phyloP scores from a whole-genome alignment of 2,329 filamentous ascomycete species.

The Phaeophleospora eucalypticola region DNA sequence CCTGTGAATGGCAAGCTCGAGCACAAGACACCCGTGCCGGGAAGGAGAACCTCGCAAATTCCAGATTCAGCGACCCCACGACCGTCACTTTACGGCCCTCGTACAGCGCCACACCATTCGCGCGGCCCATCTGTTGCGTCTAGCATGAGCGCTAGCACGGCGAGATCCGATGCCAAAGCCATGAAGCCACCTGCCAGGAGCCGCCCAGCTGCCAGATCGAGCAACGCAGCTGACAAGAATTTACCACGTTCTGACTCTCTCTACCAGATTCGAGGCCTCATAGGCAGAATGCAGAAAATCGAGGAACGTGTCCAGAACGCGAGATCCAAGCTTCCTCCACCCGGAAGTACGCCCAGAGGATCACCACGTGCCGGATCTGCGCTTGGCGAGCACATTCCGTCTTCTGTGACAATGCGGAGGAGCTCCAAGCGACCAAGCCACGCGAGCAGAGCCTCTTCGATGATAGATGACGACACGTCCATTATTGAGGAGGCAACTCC shows the following conservation, averaged over 20 bases:
- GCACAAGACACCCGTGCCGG: slow-evolving; percentile 38
- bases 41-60: slow-evolving; percentile 44
- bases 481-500: slow-evolving; percentile 10
- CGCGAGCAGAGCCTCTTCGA: slow-evolving; percentile 40
- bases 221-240: slow-evolving; percentile 23
- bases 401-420: slow-evolving; percentile 59
- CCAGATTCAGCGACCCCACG: slow-evolving; percentile 53
- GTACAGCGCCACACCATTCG: slow-evolving; percentile 47
- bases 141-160: slow-evolving; percentile 20
- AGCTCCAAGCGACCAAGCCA: slow-evolving; percentile 60
- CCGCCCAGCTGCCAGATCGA: slow-evolving; percentile 36
- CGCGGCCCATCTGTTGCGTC: slow-evolving; percentile 54
- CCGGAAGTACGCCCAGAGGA: slow-evolving; percentile 70
- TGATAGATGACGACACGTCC: slow-evolving; percentile 18
- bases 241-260: slow-evolving; percentile 67
- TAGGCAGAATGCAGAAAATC: slow-evolving; percentile 94
- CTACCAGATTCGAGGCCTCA: slow-evolving; percentile 87
- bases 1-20: slow-evolving; percentile 53
- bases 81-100: slow-evolving; percentile 40
- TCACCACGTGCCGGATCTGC: slow-evolving; percentile 59
- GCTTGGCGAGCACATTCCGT: slow-evolving; percentile 45
- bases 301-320: slow-evolving; percentile 90
- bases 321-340: slow-evolving; percentile 84
- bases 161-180: slow-evolving; percentile 22
- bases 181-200: slow-evolving; percentile 41